A percentile compares a stretch with the other conserved stretches of the same genome.
Evolutionary conservation across 805 yeast species (phyloP).

Genomic region (Saccharomyces mikatae): DNA sequence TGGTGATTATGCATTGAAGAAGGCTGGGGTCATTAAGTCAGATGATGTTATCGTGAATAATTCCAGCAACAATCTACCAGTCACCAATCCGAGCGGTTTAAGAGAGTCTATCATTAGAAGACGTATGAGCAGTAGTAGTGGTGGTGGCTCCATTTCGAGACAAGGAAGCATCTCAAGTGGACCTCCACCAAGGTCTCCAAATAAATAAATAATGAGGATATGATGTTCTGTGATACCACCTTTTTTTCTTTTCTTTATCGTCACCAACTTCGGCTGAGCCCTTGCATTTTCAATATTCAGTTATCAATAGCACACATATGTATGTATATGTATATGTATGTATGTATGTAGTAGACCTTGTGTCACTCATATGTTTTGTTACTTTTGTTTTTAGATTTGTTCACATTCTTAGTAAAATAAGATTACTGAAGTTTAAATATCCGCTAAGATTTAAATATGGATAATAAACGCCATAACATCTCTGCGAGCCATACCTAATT

Average conservation of each 20-base stretch:
- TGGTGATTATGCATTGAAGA: slow-evolving; percentile 87
- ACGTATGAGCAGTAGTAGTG: slow-evolving; percentile 28
- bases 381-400: not conserved
- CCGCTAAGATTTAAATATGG: not conserved
- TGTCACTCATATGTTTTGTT: not conserved
- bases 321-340: not conserved
- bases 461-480: not conserved
- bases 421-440: not conserved
- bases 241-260: not conserved
- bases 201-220: slow-evolving; percentile 11
- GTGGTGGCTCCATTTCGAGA: slow-evolving; percentile 25
- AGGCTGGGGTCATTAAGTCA: slow-evolving; percentile 42
- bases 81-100: slow-evolving; percentile 31
- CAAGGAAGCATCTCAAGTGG: slow-evolving; percentile 32
- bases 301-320: not conserved
- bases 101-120: slow-evolving; percentile 30
- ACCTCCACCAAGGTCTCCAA: slow-evolving; percentile 31
- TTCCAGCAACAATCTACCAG: slow-evolving; percentile 27
- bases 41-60: slow-evolving; percentile 17
- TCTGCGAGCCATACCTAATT: not conserved
- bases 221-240: not conserved
- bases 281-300: not conserved
- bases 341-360: not conserved
- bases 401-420: not conserved
- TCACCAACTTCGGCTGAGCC: not conserved